phyloP scores from a whole-genome alignment of 2,329 filamentous ascomycete genomes.

The Phaeoacremonium minimum region DNA sequence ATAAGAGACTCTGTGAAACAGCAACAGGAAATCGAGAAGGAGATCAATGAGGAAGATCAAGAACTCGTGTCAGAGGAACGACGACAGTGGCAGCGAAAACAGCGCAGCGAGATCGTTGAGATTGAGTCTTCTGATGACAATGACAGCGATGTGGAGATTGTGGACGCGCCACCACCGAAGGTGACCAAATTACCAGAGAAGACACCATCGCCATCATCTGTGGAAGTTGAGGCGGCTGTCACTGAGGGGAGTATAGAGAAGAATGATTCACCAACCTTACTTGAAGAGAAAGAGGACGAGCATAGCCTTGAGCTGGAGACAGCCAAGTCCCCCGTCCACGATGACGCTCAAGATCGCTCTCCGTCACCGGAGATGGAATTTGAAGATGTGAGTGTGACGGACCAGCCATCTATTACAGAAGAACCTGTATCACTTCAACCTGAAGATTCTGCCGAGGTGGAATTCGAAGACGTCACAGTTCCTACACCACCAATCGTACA shows the following conservation, averaged over 20 bases:
- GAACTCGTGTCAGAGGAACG: conserved; percentile 54
- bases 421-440: no score
- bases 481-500: conserved; percentile 12
- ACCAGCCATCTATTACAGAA: conserved; percentile 3
- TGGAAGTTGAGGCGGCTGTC: background rate
- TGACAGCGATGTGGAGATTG: conserved; percentile 52
- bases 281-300: background rate
- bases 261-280: background rate
- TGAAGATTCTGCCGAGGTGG: conserved; percentile 12
- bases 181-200: background rate
- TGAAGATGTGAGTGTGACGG: conserved; percentile 26
- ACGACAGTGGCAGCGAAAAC: conserved; percentile 34
- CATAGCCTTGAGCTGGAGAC: background rate
- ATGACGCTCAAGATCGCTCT: conserved; percentile 7
- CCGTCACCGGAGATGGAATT: conserved; percentile 24
- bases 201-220: background rate
- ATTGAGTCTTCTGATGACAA: conserved; percentile 59
- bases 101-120: conserved; percentile 50
- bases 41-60: conserved; percentile 61
- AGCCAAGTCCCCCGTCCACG: background rate
- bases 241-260: background rate
- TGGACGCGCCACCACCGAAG: conserved; percentile 35
- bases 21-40: conserved; percentile 50
- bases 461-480: conserved; percentile 18
- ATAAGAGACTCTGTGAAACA: conserved; percentile 60